Evolutionary conservation across 345 rosid genomes (phyloP).

Genomic region (Citrus australasica): DNA sequence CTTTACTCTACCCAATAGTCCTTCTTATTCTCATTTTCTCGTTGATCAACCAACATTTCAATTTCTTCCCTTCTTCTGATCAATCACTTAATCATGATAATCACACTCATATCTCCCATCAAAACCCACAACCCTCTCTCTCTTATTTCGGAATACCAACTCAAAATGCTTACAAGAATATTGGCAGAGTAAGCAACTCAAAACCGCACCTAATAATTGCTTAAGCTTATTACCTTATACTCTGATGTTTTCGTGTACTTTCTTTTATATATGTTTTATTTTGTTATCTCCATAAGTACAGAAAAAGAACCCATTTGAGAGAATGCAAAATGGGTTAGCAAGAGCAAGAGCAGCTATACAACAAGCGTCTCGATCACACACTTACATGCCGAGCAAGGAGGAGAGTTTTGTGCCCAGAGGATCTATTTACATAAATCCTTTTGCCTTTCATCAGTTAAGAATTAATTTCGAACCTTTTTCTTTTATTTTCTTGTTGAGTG

Average conservation of each 20-base stretch:
- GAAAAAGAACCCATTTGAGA: conserved; percentile 28
- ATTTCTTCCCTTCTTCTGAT: conserved; percentile 17
- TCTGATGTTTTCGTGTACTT: background rate
- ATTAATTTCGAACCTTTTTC: conserved; percentile 16
- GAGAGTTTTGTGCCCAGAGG: conserved; percentile 41
- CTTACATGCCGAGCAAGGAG: conserved; percentile 19
- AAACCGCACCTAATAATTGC: background rate
- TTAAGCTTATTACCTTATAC: background rate
- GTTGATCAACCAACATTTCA: conserved; percentile 33
- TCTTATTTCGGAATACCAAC: conserved; percentile 1
- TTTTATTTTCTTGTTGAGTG: background rate
- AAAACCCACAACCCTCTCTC: background rate
- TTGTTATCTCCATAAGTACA: background rate
- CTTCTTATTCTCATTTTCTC: conserved; percentile 42
- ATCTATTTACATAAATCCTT: conserved; percentile 51
- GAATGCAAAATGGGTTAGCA: conserved; percentile 55
- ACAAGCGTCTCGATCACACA: conserved; percentile 34
- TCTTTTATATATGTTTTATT: background rate
- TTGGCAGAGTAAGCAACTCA: background rate
- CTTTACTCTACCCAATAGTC: conserved; percentile 39
- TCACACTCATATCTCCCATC: background rate
- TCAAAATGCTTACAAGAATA: background rate
- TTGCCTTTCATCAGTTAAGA: conserved; percentile 66
- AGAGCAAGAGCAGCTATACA: conserved; percentile 60
- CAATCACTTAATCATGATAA: background rate